Evolutionary conservation across 768 basidiomycete genomes (phyloP).

Genomic region (Suillus bovinus): DNA sequence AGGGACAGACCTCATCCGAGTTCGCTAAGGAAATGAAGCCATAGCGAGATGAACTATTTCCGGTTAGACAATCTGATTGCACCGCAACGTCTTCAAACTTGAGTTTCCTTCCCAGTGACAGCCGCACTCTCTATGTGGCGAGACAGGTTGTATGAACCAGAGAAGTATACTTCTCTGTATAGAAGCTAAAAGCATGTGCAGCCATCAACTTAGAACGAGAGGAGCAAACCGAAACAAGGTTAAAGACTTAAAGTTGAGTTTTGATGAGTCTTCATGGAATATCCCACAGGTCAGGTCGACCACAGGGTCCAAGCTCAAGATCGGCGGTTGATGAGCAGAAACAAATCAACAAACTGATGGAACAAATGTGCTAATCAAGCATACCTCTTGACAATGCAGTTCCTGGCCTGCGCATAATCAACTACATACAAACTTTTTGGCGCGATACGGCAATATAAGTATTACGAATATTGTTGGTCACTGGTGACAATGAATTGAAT

Average conservation of each 20-base stretch:
- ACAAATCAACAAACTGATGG: background rate
- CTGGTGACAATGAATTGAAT: background rate
- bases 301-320: background rate
- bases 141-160: too few relatives aligned
- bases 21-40: slow-evolving; percentile 5
- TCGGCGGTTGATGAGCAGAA: background rate
- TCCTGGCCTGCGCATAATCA: background rate
- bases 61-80: background rate
- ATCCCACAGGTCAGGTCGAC: background rate
- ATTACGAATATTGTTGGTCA: background rate
- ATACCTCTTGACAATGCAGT: background rate
- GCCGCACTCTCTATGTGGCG: background rate
- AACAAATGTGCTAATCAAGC: background rate
- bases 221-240: background rate
- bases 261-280: background rate
- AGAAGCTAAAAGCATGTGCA: background rate
- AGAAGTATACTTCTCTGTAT: background rate
- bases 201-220: background rate
- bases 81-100: background rate
- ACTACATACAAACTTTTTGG: background rate
- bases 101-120: background rate
- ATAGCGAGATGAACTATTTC: slow-evolving; percentile 3
- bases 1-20: background rate
- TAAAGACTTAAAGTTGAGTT: background rate
- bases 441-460: background rate